phyloP scores from a whole-genome alignment of 768 basidiomycete species.

The Lentinus tigrinus region DNA sequence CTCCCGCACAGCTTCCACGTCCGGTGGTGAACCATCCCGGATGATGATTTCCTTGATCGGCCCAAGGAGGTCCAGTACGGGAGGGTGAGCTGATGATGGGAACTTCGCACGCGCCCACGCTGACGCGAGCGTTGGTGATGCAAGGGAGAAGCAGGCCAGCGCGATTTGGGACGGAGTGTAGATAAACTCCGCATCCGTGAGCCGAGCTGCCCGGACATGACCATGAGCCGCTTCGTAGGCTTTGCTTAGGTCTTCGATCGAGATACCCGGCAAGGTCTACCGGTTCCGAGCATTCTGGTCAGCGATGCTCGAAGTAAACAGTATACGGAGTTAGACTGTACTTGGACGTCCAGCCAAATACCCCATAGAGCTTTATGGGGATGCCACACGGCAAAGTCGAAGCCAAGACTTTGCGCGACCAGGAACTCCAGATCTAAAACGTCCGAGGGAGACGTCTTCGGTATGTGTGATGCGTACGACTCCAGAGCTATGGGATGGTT shows the following conservation, averaged over 20 bases:
- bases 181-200: conserved; percentile 89
- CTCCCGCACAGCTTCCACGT: conserved; percentile 81
- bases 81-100: conserved; percentile 13
- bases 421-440: conserved; percentile 95
- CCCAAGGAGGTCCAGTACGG: conserved; percentile 42
- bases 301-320: neutral
- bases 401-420: conserved; percentile 89
- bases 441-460: conserved; percentile 75
- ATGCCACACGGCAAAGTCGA: conserved; percentile 95
- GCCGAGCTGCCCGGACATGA: conserved; percentile 73
- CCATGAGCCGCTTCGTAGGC: conserved; percentile 66
- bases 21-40: conserved; percentile 57
- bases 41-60: conserved; percentile 58
- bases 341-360: conserved; percentile 86
- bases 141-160: conserved; percentile 71
- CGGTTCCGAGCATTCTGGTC: neutral
- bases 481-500: conserved; percentile 90
- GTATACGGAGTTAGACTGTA: conserved; percentile 32
- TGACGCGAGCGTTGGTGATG: conserved; percentile 54
- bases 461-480: conserved; percentile 78
- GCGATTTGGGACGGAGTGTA: conserved; percentile 95
- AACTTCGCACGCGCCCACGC: conserved; percentile 58
- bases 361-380: conserved; percentile 88
- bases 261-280: conserved; percentile 58
- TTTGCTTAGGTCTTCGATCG: conserved; percentile 47